These are phyloP conservation scores for Aspergillus tanneri DNA, from an alignment of 2,329 filamentous ascomycete species.

Conservation along the genomic window DNA sequence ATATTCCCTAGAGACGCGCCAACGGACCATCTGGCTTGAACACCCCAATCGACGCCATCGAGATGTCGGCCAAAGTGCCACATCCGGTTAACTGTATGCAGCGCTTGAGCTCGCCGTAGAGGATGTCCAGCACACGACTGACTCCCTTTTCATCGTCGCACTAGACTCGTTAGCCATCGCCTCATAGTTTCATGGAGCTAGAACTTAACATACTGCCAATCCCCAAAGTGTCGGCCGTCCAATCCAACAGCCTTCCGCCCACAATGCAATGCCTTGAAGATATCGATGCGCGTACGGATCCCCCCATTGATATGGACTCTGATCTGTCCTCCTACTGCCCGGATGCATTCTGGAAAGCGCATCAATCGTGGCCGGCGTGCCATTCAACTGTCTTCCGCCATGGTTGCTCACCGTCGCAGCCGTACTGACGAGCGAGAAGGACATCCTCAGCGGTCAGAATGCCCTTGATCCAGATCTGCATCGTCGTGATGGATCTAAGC, in stretches of 20 bases:
- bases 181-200: not conserved
- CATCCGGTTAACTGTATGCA: slow-evolving; percentile 33
- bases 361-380: slow-evolving; percentile 38
- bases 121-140: slow-evolving; percentile 30
- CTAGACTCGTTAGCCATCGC: slow-evolving; percentile 17
- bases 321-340: slow-evolving; percentile 33
- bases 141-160: slow-evolving; percentile 35
- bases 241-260: slow-evolving; percentile 35
- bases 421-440: slow-evolving; percentile 34
- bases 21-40: slow-evolving; percentile 22
- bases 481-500: slow-evolving; percentile 48
- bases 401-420: slow-evolving; percentile 42
- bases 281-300: slow-evolving; percentile 34
- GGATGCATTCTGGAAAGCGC: slow-evolving; percentile 31
- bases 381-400: slow-evolving; percentile 41
- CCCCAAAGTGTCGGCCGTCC: slow-evolving; percentile 37
- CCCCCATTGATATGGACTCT: slow-evolving; percentile 36
- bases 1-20: slow-evolving; percentile 19
- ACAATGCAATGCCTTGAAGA: slow-evolving; percentile 41
- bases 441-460: slow-evolving; percentile 38
- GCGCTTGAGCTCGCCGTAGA: slow-evolving; percentile 34
- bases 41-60: slow-evolving; percentile 20
- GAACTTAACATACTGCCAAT: slow-evolving; percentile 29
- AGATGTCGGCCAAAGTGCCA: slow-evolving; percentile 27
- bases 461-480: slow-evolving; percentile 43